A percentile compares a stretch with the other conserved stretches of the same genome.
Conservation (phyloP, 2,329 filamentous ascomycete species). For the Pseudocercospora eumusae region DNA sequence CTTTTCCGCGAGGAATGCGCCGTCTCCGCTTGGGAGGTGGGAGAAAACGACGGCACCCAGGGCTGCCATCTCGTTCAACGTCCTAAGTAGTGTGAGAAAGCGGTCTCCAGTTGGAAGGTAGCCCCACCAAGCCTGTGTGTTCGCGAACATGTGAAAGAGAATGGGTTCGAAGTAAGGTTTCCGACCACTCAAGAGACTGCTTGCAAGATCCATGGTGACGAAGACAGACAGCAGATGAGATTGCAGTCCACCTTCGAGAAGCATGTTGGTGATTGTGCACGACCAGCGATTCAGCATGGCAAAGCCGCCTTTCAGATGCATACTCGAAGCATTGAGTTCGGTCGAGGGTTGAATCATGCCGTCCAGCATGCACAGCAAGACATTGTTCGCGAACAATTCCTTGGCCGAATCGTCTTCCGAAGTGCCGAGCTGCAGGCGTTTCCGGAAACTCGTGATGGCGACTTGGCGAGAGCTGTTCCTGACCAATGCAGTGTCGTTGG, state of each 20-base stretch:
- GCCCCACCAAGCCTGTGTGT: slow-evolving; percentile 24
- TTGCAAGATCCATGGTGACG: slow-evolving; percentile 21
- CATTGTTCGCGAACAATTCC: slow-evolving; percentile 21
- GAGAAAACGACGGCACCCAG: slow-evolving; percentile 15
- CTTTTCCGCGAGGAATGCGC: slow-evolving; percentile 9
- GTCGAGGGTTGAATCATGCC: slow-evolving; percentile 25
- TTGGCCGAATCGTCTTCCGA: slow-evolving; percentile 12
- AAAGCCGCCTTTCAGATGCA: slow-evolving; percentile 25
- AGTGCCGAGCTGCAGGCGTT: slow-evolving; percentile 13
- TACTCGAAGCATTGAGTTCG: slow-evolving; percentile 19
- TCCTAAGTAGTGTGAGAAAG: slow-evolving; percentile 14
- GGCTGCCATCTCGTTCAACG: slow-evolving; percentile 17
- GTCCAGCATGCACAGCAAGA: slow-evolving; percentile 23
- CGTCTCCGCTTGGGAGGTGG: slow-evolving; percentile 7
- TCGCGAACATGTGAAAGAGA: slow-evolving; percentile 18
- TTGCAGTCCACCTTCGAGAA: slow-evolving; percentile 17
- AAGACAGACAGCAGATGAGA: slow-evolving; percentile 24
- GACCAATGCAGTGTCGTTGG: slow-evolving; percentile 14
- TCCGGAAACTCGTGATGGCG: slow-evolving; percentile 22
- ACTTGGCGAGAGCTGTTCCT: slow-evolving; percentile 19
- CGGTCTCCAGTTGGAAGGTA: slow-evolving; percentile 12
- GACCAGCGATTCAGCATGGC: slow-evolving; percentile 27
- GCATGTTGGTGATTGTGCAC: slow-evolving; percentile 11
- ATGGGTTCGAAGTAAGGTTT: slow-evolving; percentile 21
- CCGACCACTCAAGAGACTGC: slow-evolving; percentile 19